Conservation (phyloP, 2,329 filamentous ascomycete genomes). For the Venturia carpophila region DNA sequence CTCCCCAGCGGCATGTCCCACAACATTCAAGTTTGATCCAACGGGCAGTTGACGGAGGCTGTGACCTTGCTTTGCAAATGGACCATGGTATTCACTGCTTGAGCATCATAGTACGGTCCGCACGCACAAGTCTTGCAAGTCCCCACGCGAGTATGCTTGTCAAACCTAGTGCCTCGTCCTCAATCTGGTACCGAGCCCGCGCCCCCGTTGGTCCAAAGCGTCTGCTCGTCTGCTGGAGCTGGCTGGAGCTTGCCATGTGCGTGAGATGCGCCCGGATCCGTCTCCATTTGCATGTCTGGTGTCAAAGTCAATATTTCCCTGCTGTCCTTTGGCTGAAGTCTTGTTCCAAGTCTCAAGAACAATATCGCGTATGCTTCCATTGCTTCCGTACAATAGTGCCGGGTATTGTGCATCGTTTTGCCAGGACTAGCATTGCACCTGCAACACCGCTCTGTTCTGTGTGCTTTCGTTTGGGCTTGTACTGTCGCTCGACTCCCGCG, state of each 20-base stretch:
- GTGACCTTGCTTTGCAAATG: background rate
- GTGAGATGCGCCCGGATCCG: conserved; percentile 3
- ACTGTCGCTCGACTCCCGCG: background rate
- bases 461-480: too few relatives aligned
- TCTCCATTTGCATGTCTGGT: background rate
- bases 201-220: background rate
- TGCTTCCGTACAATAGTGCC: too few relatives aligned
- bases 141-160: background rate
- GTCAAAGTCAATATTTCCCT: background rate
- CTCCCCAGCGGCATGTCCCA: background rate
- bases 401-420: background rate
- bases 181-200: conserved; percentile 8
- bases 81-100: background rate
- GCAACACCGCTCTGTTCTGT: background rate
- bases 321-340: background rate
- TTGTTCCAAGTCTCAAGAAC: background rate
- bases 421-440: background rate
- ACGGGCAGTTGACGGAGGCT: background rate
- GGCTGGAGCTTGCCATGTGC: conserved; percentile 12
- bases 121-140: background rate
- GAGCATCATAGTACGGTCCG: background rate
- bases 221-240: too few relatives aligned
- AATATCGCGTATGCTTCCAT: too few relatives aligned
- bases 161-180: background rate
- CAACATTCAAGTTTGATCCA: conserved; percentile 7